Evolutionary conservation across 1,284 basidiomycete genomes (phyloP), one percentile per base, ranked within the genome.

Genomic region (Trichosporon faecale): DNA sequence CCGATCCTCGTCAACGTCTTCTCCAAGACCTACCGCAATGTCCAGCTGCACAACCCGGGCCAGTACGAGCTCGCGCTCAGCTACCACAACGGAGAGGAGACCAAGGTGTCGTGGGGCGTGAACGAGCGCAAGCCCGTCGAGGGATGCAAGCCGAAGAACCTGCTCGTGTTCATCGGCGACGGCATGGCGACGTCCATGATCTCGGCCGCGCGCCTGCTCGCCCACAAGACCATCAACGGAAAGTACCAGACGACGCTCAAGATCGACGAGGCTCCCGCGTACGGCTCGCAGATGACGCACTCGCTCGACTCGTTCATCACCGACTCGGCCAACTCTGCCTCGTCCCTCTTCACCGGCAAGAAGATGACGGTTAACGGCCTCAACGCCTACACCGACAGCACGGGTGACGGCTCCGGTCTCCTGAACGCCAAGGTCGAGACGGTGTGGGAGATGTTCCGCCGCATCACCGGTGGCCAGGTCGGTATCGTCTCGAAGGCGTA

Each of bases 321-420:
- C 72, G 84, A 85, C 73, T 84, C 83, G 37, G 85, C 85, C 75
- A 85, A 85, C 78, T 82, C 80, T n/a, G 85, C 85, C 3, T 83
- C 84, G 1, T 80, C 85, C 1, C 78, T 85, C 9, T 82, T 82
- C 76, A 76, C 80, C 0, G 84, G 84, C 64, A 80, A 77, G 68
- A 84, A 85, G 75, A 77, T 79, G 68, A 84, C 84, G 21, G 84
- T 85, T 65, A 85, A 85, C 75, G 84, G 80, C 52, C 76, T 85
- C 40, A 82, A 83, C 72, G 80, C 80, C 8, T 79, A 81, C 75
- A 77, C 78, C 27, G 72, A 72, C 65, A 78, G 76, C 37, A 80
- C 79, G 9, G 76, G 78, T 60, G 76, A 77, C 64, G 72, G 77
- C 7, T 7, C 27, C 7, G 57, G 57, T 1, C 79, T 76, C 73